A percentile compares a stretch with the other conserved stretches of the same genome.
These are phyloP conservation scores for Hericium erinaceus DNA, from an alignment of 768 basidiomycete species.

Conservation along the genomic window DNA sequence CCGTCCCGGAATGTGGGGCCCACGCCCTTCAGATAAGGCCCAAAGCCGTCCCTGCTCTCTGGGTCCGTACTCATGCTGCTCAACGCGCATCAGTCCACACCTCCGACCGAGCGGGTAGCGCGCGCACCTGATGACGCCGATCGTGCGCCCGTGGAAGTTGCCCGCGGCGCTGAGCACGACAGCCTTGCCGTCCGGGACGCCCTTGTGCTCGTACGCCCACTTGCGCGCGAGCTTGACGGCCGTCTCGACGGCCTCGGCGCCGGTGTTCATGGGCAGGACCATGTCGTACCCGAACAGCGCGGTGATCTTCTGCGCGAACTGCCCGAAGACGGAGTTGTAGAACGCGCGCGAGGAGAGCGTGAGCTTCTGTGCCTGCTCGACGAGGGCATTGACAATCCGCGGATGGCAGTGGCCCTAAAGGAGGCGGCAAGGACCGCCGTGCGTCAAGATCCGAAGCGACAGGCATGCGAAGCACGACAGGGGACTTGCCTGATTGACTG, in stretches of 20 bases:
- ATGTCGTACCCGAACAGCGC: conserved; percentile 86
- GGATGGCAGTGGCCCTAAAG: conserved; percentile 86
- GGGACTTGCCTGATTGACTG: conserved; percentile 71
- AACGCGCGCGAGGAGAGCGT: conserved; percentile 95
- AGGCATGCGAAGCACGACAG: background rate
- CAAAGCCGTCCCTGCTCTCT: conserved; percentile 78
- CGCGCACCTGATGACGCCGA: conserved; percentile 71
- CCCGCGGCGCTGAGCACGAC: conserved; percentile 78
- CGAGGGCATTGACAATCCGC: conserved; percentile 69
- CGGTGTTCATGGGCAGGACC: conserved; percentile 98
- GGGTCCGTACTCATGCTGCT: conserved; percentile 90
- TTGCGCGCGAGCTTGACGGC: conserved; percentile 92
- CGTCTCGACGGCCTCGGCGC: conserved; percentile 97
- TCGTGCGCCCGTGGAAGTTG: conserved; percentile 94
- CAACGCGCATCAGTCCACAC: background rate
- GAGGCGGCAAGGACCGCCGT: background rate
- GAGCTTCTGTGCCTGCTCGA: conserved; percentile 79
- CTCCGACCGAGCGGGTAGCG: conserved; percentile 2
- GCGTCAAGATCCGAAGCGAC: background rate
- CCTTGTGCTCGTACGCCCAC: conserved; percentile 92
- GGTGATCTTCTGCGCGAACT: conserved; percentile 81
- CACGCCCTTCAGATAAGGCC: conserved; percentile 80
- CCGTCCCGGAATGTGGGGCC: conserved; percentile 68
- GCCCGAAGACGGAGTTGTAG: conserved; percentile 86
- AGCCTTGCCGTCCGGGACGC: conserved; percentile 71